Evolutionary conservation across 1,139 yeast species (phyloP).

Genomic region (Saccharomycopsis crataegensis): DNA sequence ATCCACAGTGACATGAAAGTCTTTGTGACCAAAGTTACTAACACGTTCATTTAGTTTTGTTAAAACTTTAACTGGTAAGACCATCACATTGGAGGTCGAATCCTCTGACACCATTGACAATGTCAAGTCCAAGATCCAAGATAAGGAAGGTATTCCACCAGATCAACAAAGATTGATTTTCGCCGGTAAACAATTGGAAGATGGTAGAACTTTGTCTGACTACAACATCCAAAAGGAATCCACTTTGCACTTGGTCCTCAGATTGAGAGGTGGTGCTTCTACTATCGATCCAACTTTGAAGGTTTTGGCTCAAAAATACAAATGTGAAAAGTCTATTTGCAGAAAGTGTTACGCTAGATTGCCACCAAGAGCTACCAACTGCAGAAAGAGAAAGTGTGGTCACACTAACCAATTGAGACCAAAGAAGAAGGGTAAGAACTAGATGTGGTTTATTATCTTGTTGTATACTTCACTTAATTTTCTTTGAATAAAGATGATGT

Average conservation of each 20-base stretch:
- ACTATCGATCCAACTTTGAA: slow-evolving; percentile 99
- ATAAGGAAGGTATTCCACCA: slow-evolving; percentile 93
- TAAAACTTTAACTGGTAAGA: slow-evolving; percentile 83
- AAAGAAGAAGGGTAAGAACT: slow-evolving; percentile 71
- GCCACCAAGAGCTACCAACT: slow-evolving; percentile 99
- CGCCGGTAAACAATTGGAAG: slow-evolving; percentile 93
- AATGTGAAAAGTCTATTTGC: slow-evolving; percentile 99
- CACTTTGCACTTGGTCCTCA: slow-evolving; percentile 76
- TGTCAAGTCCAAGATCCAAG: slow-evolving; percentile 89
- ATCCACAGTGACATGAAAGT: too few relatives aligned
- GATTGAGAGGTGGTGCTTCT: slow-evolving; percentile 92
- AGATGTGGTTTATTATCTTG: background rate
- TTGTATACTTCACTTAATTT: too few relatives aligned
- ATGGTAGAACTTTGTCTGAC: slow-evolving; percentile 87
- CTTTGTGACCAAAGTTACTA: background rate
- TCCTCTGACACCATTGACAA: slow-evolving; percentile 92
- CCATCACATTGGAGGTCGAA: slow-evolving; percentile 91
- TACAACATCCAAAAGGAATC: slow-evolving; percentile 96
- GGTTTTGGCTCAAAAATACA: slow-evolving; percentile 98
- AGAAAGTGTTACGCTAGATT: slow-evolving; percentile 99
- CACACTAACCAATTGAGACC: slow-evolving; percentile 99
- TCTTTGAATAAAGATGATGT: too few relatives aligned
- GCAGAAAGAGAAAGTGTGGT: slow-evolving; percentile 99
- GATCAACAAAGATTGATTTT: slow-evolving; percentile 91
- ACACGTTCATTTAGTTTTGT: slow-evolving; percentile 46